phyloP scores from a whole-genome alignment of 169 alveolate species.

The Theileria luwenshuni region DNA sequence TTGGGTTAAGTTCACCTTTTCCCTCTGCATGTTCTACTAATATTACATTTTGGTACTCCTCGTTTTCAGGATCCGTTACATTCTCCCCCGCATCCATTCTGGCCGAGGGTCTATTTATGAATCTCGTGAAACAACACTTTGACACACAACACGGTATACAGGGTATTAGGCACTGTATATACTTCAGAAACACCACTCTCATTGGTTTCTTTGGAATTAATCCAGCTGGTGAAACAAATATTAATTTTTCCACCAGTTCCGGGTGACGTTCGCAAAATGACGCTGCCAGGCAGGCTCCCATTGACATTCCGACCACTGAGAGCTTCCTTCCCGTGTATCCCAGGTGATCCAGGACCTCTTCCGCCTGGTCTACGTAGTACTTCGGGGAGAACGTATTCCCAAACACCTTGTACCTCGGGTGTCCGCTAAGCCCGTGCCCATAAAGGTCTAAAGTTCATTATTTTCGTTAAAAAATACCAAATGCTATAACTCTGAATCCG shows the following conservation, averaged over 20 bases:
- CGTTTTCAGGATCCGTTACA: not conserved
- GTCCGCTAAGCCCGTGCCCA: constrained; percentile 80
- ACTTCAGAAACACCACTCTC: constrained; percentile 44
- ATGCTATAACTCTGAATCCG: constrained; percentile 73
- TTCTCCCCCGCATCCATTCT: not conserved
- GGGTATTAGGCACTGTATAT: constrained; percentile 71
- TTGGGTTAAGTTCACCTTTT: constrained; percentile 42
- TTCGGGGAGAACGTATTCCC: constrained; percentile 72
- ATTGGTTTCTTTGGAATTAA: constrained; percentile 69
- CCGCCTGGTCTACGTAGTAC: constrained; percentile 75
- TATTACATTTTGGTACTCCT: constrained; percentile 1
- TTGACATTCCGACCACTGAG: constrained; percentile 77
- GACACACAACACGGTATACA: constrained; percentile 36
- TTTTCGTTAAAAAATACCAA: constrained; percentile 55
- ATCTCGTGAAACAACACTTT: constrained; percentile 43
- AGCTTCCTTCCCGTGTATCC: constrained; percentile 58
- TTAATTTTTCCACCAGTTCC: constrained; percentile 70
- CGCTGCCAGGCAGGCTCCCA: constrained; percentile 79
- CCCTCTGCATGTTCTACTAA: constrained; percentile 23
- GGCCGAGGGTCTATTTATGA: constrained; percentile 1
- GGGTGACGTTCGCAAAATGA: constrained; percentile 73
- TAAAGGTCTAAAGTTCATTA: constrained; percentile 58
- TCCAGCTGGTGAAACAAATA: constrained; percentile 81
- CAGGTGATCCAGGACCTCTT: constrained; percentile 67
- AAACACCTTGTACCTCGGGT: constrained; percentile 72